phyloP scores from a whole-genome alignment of 805 yeast genomes.

The Candida qinlingensis region DNA sequence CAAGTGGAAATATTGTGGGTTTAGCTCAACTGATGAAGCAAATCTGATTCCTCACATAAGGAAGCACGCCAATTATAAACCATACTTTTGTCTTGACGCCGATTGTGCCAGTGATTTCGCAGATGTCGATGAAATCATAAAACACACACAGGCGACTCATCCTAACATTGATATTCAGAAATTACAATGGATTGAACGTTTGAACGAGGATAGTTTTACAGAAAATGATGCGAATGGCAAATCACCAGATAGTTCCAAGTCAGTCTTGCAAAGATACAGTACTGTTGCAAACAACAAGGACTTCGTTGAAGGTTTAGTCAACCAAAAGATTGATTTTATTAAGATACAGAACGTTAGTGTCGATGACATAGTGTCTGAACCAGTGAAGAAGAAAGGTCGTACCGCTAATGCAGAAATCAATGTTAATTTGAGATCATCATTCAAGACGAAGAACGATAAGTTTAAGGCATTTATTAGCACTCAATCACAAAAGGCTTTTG shows the following conservation, averaged over 20 bases:
- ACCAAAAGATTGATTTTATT: slow-evolving; percentile 19
- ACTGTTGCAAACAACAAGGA: not conserved
- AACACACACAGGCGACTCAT: too few species aligned
- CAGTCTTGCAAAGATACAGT: not conserved
- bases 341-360: slow-evolving; percentile 21
- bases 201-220: too few species aligned
- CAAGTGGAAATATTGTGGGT: slow-evolving; percentile 56
- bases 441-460: slow-evolving; percentile 12
- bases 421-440: slow-evolving; percentile 17
- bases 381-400: slow-evolving; percentile 22
- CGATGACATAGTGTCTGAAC: slow-evolving; percentile 23
- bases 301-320: slow-evolving; percentile 3
- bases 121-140: slow-evolving; percentile 19
- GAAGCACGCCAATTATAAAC: slow-evolving; percentile 63
- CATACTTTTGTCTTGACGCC: slow-evolving; percentile 59
- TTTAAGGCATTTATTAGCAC: not conserved
- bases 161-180: too few species aligned
- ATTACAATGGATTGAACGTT: too few species aligned
- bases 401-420: slow-evolving; percentile 24
- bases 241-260: not conserved
- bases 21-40: slow-evolving; percentile 45
- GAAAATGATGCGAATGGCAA: too few species aligned
- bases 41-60: slow-evolving; percentile 60
- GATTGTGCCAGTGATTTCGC: slow-evolving; percentile 60
- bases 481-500: slow-evolving; percentile 7